phyloP scores from a whole-genome alignment of 176 grass and related monocot genomes.

The Echinochloa phyllopogon region DNA sequence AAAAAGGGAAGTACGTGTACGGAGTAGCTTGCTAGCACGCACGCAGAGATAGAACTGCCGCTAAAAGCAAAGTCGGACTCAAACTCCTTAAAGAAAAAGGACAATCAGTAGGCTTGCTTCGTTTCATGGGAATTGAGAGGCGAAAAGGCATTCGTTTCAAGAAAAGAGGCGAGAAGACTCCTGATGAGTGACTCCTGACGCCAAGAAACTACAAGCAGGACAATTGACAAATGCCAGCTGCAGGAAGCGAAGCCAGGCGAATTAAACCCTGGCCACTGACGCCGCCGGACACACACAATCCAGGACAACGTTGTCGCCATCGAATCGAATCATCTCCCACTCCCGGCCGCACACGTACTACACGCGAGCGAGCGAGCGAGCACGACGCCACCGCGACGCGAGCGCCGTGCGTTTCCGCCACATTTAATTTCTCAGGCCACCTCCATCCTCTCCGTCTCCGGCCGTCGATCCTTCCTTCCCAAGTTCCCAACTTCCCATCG shows the following conservation, averaged over 20 bases:
- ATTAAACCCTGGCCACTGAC: neutral
- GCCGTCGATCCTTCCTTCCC: too few species aligned
- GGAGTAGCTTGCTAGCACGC: too few species aligned
- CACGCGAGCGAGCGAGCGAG: too few species aligned
- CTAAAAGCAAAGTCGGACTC: neutral
- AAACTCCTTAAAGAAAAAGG: neutral
- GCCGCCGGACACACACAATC: too few species aligned
- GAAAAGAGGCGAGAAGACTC: neutral
- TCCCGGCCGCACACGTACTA: neutral
- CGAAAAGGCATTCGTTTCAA: too few species aligned
- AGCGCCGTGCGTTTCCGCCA: too few species aligned
- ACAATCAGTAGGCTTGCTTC: neutral
- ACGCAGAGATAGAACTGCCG: neutral
- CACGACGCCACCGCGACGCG: too few species aligned
- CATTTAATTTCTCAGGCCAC: too few species aligned
- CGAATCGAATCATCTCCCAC: neutral
- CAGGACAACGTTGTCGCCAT: neutral
- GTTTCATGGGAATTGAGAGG: neutral
- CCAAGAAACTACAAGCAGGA: neutral
- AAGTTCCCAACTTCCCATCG: too few species aligned
- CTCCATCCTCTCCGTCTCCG: too few species aligned
- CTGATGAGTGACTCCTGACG: constrained; percentile 14
- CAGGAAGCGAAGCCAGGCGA: neutral
- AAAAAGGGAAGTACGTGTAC: too few species aligned
- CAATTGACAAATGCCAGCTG: neutral